Evolutionary conservation across 805 yeast genomes (phyloP).

Genomic region (Kluyveromyces lactis): DNA sequence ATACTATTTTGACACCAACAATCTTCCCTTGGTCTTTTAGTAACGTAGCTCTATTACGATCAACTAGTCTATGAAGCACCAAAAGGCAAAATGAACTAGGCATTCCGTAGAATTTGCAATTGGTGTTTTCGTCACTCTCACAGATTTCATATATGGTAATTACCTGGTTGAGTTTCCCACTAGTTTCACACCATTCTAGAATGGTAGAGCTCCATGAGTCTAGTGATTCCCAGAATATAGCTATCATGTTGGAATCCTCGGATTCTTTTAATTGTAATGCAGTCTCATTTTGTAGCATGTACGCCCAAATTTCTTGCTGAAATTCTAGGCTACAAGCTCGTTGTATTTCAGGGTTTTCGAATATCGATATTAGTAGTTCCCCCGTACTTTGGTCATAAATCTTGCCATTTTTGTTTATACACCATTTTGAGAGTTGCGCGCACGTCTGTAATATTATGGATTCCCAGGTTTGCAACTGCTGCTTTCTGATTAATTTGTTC

Average conservation of each 20-base stretch:
- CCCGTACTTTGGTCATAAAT: neutral
- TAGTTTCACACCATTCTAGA: constrained; percentile 60
- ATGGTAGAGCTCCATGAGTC: constrained; percentile 60
- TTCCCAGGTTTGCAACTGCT: constrained; percentile 74
- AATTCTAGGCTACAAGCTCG: constrained; percentile 49
- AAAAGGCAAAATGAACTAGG: constrained; percentile 46
- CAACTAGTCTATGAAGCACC: constrained; percentile 50
- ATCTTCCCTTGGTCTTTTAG: constrained; percentile 60
- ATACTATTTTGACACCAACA: constrained; percentile 71
- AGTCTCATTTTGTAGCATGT: constrained; percentile 46
- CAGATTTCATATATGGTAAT: constrained; percentile 76
- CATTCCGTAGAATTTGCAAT: constrained; percentile 55
- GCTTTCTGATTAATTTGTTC: constrained; percentile 64
- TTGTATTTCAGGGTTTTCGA: constrained; percentile 43
- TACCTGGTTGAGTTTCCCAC: constrained; percentile 72
- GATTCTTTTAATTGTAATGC: constrained; percentile 46
- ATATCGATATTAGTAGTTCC: constrained; percentile 25
- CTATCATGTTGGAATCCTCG: constrained; percentile 15
- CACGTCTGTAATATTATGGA: constrained; percentile 2
- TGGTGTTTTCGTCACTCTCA: constrained; percentile 48
- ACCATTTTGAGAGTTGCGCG: constrained; percentile 2
- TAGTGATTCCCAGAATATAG: constrained; percentile 58
- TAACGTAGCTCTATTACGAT: constrained; percentile 64
- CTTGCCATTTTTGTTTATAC: constrained; percentile 1
- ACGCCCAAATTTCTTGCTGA: constrained; percentile 44